A percentile compares a stretch with the other conserved stretches of the same genome.
Conservation (phyloP, 495 filamentous ascomycete genomes). For the Glonium stellatum region DNA sequence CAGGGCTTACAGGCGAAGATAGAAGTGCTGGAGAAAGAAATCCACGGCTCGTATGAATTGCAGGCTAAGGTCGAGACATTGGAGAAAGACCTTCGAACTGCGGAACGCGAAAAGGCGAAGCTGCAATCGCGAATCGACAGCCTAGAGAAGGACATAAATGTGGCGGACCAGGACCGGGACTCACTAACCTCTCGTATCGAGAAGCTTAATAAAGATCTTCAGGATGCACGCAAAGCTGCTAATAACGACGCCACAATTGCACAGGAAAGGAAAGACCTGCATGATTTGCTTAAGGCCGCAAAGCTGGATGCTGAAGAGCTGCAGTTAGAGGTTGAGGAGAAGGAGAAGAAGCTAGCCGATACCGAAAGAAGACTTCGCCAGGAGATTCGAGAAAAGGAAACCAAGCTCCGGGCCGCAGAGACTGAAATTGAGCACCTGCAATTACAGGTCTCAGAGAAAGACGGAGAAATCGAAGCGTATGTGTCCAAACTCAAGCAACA, state of each 20-base stretch:
- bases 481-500: not conserved
- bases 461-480: conserved; percentile 10
- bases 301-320: conserved; percentile 61
- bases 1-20: conserved; percentile 49
- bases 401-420: conserved; percentile 17
- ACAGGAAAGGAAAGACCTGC: conserved; percentile 59
- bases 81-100: conserved; percentile 29
- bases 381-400: conserved; percentile 15
- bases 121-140: conserved; percentile 24
- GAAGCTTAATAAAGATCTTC: conserved; percentile 36
- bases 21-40: conserved; percentile 48
- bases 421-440: conserved; percentile 26
- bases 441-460: conserved; percentile 18
- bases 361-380: conserved; percentile 10
- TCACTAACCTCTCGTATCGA: conserved; percentile 29
- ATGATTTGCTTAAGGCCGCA: conserved; percentile 58
- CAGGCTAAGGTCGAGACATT: conserved; percentile 18
- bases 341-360: conserved; percentile 33
- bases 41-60: conserved; percentile 33
- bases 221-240: conserved; percentile 24
- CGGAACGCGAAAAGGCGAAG: conserved; percentile 24
- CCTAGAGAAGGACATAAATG: conserved; percentile 31
- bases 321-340: conserved; percentile 36
- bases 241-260: conserved; percentile 38
- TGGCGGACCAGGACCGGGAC: conserved; percentile 29